Base-by-base conservation (phyloP, 139 green algal genomes). In the Pleodorina starrii region DNA sequence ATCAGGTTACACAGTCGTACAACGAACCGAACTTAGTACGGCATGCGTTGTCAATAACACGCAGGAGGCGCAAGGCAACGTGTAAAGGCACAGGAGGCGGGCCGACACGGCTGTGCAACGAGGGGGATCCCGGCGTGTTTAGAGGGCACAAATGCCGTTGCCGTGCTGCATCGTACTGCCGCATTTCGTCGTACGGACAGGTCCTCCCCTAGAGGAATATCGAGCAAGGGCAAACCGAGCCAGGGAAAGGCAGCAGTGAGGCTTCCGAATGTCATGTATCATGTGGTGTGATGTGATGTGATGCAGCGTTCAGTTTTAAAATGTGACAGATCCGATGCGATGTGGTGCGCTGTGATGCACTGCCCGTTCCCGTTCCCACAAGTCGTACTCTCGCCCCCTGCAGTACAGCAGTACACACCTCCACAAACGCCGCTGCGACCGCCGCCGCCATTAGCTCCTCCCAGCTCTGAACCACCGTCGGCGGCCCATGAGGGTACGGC, bases 381-480 rank as follows among this genome's bases (percentile, higher is more conserved):
- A 60, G 14, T 60, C 50, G 50, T 60, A 60, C 50, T 17, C 50
- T 60, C 17, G 50, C 50, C 50, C 50, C 50, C 50, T 17, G 14
- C 17, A 25, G 14, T 17, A 60, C 17, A 14, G 14, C 50, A 27
- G 51, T 60, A 60, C 51, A 60, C 36, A 84, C 76, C 76, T 84
- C 76, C 27, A 35, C 32, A 5, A 59, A 19, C 16, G 76, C 48
- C 48, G 32, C 76, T 32, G 48, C 32, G 5, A 69, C 3, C 4
- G 76, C 76, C n/a, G 76, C 76, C 11, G 76, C 48, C 32, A 84
- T 48, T 17, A 84, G 25, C 4, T 84, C 76, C n/a, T 84, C 76
- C 76, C 76, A 84, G 76, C 14, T 84, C 11, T n/a, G 16, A 4
- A 40, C 76, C 9, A 82, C 42, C 25, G 5, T 35, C 10, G 16